phyloP scores from a whole-genome alignment of 73 alveolate genomes.

The Paramecium primaurelia region DNA sequence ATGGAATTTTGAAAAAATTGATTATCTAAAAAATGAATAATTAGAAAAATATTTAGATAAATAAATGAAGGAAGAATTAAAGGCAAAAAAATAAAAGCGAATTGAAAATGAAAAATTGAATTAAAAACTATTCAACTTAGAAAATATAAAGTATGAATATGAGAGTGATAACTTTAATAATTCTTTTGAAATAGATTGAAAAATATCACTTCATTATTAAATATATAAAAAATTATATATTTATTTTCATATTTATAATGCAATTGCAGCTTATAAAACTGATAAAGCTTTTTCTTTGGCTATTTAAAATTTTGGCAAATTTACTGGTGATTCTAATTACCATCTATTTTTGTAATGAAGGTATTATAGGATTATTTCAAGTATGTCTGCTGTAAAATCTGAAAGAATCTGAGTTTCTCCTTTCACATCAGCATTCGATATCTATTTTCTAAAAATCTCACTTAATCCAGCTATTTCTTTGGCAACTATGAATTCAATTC shows the following conservation, averaged over 20 bases:
- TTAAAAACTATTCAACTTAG: background rate
- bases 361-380: background rate
- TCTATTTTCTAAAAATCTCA: background rate
- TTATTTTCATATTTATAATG: background rate
- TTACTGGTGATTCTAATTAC: background rate
- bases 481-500: background rate
- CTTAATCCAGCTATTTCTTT: background rate
- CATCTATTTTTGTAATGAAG: conserved; percentile 28
- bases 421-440: background rate
- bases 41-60: background rate
- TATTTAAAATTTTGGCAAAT: background rate
- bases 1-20: background rate
- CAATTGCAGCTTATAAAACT: conserved; percentile 22
- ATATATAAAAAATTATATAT: background rate
- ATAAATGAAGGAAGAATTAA: background rate
- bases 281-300: background rate
- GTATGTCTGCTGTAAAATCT: background rate
- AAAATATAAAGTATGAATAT: background rate
- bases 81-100: background rate
- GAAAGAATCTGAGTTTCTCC: background rate
- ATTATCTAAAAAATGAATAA: background rate
- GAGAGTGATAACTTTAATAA: background rate
- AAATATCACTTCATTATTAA: background rate
- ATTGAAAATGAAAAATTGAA: background rate
- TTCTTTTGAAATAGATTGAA: background rate